Evolutionary conservation across 2,329 filamentous ascomycete species (phyloP).

Genomic region (Aspergillus luchuensis): DNA sequence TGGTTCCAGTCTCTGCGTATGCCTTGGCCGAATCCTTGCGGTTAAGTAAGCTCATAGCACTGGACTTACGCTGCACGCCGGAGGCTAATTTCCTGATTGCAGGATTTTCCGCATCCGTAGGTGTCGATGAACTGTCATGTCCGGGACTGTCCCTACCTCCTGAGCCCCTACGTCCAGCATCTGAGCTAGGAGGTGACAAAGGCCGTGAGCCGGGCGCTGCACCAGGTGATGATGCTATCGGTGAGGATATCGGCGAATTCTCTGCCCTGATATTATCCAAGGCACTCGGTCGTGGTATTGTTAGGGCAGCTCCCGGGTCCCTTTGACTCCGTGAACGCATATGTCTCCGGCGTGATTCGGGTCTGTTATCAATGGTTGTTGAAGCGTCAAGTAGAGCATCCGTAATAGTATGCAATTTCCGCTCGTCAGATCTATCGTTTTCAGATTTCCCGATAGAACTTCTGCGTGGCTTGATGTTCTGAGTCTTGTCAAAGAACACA

Average conservation of each 20-base stretch:
- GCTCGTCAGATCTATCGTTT: constrained; percentile 37
- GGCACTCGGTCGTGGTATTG: constrained; percentile 23
- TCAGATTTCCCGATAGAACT: constrained; percentile 28
- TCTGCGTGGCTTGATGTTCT: constrained; percentile 50
- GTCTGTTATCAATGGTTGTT: constrained; percentile 73
- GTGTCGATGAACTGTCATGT: constrained; percentile 33
- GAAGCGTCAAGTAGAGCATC: constrained; percentile 92
- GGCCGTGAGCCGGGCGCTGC: constrained; percentile 33
- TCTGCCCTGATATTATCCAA: constrained; percentile 29
- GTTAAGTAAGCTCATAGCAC: constrained; percentile 62
- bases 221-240: constrained; percentile 40
- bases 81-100: constrained; percentile 30
- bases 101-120: constrained; percentile 34
- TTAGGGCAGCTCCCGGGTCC: constrained; percentile 24
- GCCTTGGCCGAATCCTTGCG: constrained; percentile 62
- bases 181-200: constrained; percentile 38
- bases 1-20: constrained; percentile 65
- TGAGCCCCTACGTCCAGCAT: constrained; percentile 37
- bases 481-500: constrained; percentile 84
- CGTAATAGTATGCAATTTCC: constrained; percentile 73
- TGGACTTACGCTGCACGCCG: constrained; percentile 48
- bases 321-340: constrained; percentile 45
- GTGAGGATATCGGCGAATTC: constrained; percentile 34
- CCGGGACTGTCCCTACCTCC: constrained; percentile 28
- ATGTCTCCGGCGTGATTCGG: constrained; percentile 51